Evolutionary conservation across 805 yeast species (phyloP).

Genomic region (Saccharomycopsis schoenii): DNA sequence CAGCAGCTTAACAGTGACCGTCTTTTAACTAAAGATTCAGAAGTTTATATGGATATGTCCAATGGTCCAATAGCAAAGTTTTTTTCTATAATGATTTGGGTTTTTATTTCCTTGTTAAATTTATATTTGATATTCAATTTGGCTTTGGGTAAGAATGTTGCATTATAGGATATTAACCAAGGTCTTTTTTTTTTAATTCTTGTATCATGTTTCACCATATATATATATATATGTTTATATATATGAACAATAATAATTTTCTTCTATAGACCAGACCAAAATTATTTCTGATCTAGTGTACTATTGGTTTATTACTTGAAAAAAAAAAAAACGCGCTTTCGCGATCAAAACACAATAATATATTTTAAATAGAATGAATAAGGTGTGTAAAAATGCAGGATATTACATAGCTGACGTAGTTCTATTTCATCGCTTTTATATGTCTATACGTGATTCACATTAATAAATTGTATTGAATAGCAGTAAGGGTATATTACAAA

Average conservation of each 20-base stretch:
- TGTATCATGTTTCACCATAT: too few species aligned
- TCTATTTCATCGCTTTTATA: too few species aligned
- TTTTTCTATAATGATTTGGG: constrained; percentile 54
- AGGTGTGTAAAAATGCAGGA: too few species aligned
- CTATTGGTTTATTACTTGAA: background rate
- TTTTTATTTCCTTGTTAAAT: constrained; percentile 57
- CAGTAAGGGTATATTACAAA: too few species aligned
- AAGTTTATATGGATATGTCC: constrained; percentile 31
- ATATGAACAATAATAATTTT: background rate
- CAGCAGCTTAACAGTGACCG: background rate
- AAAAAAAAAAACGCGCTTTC: background rate
- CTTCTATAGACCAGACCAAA: background rate
- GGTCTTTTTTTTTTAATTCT: background rate
- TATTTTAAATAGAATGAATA: too few species aligned
- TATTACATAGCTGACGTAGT: too few species aligned
- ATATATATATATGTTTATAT: background rate
- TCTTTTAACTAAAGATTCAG: constrained; percentile 5
- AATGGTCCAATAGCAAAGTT: constrained; percentile 38
- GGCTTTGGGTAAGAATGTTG: constrained; percentile 29
- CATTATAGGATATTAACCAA: background rate
- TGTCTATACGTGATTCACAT: too few species aligned
- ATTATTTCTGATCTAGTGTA: background rate
- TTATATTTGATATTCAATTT: constrained; percentile 47
- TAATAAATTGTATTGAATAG: too few species aligned
- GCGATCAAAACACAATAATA: background rate